These are phyloP conservation scores for Leccinum subgranulosum DNA, from an alignment of 768 basidiomycete genomes.

Conservation along the genomic window DNA sequence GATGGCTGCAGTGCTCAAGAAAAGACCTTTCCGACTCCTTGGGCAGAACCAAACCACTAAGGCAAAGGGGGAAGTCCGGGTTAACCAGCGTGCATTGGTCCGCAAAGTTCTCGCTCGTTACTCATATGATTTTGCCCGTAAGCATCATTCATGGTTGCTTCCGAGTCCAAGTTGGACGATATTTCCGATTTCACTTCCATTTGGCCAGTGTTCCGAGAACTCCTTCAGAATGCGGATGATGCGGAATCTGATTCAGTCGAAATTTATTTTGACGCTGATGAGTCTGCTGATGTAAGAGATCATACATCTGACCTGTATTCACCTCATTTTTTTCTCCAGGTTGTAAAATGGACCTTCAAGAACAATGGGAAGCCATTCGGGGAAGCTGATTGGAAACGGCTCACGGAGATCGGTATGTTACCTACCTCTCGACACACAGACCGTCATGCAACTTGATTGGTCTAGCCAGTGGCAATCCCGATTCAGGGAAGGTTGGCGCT, in stretches of 20 bases:
- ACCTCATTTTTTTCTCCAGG: constrained; percentile 19
- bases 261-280: constrained; percentile 69
- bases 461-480: constrained; percentile 86
- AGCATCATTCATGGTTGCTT: neutral
- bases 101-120: constrained; percentile 95
- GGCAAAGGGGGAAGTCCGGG: constrained; percentile 69
- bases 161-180: no score
- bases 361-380: constrained; percentile 70
- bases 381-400: constrained; percentile 81
- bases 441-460: neutral
- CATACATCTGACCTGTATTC: no score
- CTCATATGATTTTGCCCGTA: constrained; percentile 84
- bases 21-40: neutral
- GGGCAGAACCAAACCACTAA: constrained; percentile 69
- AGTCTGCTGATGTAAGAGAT: constrained; percentile 24
- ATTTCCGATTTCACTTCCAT: constrained; percentile 37
- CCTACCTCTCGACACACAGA: neutral
- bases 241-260: constrained; percentile 61
- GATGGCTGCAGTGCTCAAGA: no score
- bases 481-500: constrained; percentile 92
- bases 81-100: constrained; percentile 89
- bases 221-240: neutral
- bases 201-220: constrained; percentile 53
- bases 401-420: constrained; percentile 80
- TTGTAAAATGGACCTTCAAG: neutral